Conservation (phyloP, 768 basidiomycete genomes). For the Omphalotus guepiniiformis region DNA sequence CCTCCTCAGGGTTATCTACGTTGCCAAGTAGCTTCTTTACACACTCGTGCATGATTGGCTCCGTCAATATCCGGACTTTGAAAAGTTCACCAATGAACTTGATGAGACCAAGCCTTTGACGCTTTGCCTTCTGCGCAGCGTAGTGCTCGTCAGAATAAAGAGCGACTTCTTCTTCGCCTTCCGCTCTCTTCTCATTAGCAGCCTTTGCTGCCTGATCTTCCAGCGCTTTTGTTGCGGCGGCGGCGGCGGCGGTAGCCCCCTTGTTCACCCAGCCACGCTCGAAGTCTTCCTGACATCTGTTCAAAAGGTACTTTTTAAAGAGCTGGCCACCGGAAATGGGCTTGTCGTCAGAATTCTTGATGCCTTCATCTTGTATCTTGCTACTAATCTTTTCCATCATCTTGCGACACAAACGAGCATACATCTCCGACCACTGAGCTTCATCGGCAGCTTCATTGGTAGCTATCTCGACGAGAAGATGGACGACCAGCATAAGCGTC, state of each 20-base stretch:
- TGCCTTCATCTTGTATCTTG: conserved; percentile 84
- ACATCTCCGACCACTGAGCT: conserved; percentile 89
- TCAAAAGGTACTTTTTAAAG: conserved; percentile 95
- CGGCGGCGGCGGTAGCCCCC: conserved; percentile 75
- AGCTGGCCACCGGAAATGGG: conserved; percentile 91
- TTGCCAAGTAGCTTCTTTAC: conserved; percentile 93
- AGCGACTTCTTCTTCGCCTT: conserved; percentile 62
- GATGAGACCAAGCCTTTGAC: conserved; percentile 93
- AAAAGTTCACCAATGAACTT: conserved; percentile 98
- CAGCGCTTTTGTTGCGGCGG: conserved; percentile 79
- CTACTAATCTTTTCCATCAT: conserved; percentile 92
- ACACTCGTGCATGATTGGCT: conserved; percentile 98
- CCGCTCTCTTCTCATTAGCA: conserved; percentile 54
- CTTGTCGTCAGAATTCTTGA: conserved; percentile 76
- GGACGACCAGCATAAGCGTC: conserved; percentile 93
- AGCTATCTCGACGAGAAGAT: conserved; percentile 95
- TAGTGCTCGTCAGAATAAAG: conserved; percentile 96
- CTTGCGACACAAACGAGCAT: conserved; percentile 90
- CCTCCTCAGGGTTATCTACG: conserved; percentile 93
- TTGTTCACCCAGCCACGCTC: conserved; percentile 93
- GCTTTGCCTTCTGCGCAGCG: conserved; percentile 93
- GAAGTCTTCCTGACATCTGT: conserved; percentile 97
- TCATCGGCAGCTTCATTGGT: conserved; percentile 85
- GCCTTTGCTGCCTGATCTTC: conserved; percentile 79
- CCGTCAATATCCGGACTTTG: conserved; percentile 98